Percentiles rank a stretch among this genome's conserved stretches.
These are phyloP conservation scores for Geranium rotundifolium DNA, from an alignment of 345 rosid genomes.

Conservation along the genomic window DNA sequence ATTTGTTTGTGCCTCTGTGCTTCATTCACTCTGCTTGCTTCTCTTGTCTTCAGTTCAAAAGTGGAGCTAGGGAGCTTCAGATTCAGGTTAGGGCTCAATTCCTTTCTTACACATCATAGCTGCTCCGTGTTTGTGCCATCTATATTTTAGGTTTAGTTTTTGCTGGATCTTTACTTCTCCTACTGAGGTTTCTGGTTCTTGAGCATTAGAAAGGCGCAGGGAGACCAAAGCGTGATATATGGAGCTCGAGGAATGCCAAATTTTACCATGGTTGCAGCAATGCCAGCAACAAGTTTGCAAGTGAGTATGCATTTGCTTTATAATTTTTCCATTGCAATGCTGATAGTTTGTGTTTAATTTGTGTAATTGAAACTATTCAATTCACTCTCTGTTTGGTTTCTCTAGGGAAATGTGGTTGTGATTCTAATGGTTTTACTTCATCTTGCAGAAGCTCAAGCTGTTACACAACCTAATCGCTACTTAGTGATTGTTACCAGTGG, in stretches of 20 bases:
- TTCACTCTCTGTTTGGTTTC: not conserved
- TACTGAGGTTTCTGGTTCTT: slow-evolving; percentile 8
- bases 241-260: slow-evolving; percentile 59
- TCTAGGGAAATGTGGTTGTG: not conserved
- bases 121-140: not conserved
- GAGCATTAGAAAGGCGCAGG: slow-evolving; percentile 48
- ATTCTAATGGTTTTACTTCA: slow-evolving; percentile 6
- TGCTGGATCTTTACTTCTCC: slow-evolving; percentile 9
- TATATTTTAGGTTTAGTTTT: not conserved
- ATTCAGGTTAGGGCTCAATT: not conserved
- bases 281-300: slow-evolving; percentile 49
- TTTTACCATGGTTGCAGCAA: slow-evolving; percentile 61
- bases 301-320: slow-evolving; percentile 22
- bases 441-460: slow-evolving; percentile 41
- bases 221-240: slow-evolving; percentile 54
- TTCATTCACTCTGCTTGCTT: not conserved
- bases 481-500: slow-evolving; percentile 76
- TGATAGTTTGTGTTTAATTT: too few relatives aligned
- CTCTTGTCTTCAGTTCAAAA: not conserved
- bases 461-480: slow-evolving; percentile 49
- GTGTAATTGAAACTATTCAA: too few relatives aligned
- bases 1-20: not conserved
- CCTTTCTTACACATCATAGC: not conserved
- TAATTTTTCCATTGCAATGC: too few relatives aligned
- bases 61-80: not conserved